A percentile compares a stretch with the other conserved stretches of the same genome.
Conservation (phyloP, 1,139 yeast genomes). For the Yamadazyma trypodendri region DNA sequence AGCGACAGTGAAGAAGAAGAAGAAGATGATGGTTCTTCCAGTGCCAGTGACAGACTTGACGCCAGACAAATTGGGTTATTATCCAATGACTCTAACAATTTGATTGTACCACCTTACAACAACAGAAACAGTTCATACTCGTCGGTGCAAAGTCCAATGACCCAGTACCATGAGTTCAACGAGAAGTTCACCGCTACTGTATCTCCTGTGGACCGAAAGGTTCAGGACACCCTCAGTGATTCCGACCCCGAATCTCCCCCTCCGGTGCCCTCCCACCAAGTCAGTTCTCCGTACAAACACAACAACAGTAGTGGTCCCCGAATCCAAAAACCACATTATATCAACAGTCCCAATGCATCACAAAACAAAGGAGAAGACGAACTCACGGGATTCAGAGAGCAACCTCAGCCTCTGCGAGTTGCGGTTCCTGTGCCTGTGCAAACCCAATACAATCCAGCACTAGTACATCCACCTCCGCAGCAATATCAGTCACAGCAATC, state of each 20-base stretch:
- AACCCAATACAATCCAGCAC: constrained; percentile 2
- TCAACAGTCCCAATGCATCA: constrained; percentile 34
- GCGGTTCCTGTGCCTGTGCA: no score
- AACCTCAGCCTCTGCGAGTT: constrained; percentile 2
- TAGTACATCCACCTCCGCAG: constrained; percentile 5
- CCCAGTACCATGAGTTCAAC: constrained; percentile 56
- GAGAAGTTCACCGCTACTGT: constrained; percentile 36
- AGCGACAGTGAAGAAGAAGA: constrained; percentile 32
- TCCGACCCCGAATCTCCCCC: constrained; percentile 19
- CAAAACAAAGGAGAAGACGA: constrained; percentile 25
- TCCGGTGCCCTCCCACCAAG: constrained; percentile 24
- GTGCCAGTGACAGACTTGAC: constrained; percentile 25
- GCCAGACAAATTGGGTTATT: constrained; percentile 26
- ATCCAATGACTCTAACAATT: constrained; percentile 10
- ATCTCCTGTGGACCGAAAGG: constrained; percentile 16
- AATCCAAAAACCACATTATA: constrained; percentile 30
- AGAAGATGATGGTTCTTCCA: constrained; percentile 13
- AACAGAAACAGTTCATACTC: constrained; percentile 38
- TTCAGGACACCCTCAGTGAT: constrained; percentile 10
- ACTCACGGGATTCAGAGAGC: constrained; percentile 13
- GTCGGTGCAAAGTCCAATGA: constrained; percentile 47
- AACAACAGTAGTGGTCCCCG: constrained; percentile 5
- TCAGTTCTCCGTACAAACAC: constrained; percentile 12
- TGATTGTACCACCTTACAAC: constrained; percentile 27
- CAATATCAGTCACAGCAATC: constrained; percentile 11